Evolutionary conservation across 257 asterid genomes (phyloP).

Genomic region (Capsicum rhomboideum): DNA sequence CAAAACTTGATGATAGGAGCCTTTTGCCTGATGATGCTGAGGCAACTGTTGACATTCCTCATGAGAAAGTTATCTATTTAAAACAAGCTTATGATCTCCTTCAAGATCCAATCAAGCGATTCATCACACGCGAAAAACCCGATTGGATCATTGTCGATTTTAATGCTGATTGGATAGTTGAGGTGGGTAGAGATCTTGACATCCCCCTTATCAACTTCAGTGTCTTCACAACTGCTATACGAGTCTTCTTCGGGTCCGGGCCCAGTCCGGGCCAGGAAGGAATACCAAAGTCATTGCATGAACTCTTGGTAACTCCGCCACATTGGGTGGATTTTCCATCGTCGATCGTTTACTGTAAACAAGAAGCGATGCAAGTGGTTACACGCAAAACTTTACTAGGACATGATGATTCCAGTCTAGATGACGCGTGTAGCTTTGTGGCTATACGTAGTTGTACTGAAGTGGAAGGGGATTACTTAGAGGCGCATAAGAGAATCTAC

Average conservation of each 20-base stretch:
- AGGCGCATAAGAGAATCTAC: too few relatives aligned
- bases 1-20: background rate
- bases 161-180: background rate
- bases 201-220: background rate
- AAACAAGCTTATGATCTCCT: background rate
- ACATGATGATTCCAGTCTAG: background rate
- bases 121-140: background rate
- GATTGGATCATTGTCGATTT: conserved; percentile 4
- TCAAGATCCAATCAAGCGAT: background rate
- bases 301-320: background rate
- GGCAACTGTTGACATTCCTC: conserved; percentile 17
- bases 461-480: background rate
- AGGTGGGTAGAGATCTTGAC: background rate
- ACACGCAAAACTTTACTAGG: background rate
- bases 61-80: background rate
- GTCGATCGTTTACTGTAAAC: background rate
- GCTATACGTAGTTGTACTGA: conserved; percentile 2
- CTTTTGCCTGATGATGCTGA: conserved; percentile 14
- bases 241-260: background rate
- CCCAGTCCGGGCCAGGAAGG: background rate
- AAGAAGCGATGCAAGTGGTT: background rate
- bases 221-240: background rate
- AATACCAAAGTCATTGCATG: too few relatives aligned
- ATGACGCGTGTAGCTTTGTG: background rate
- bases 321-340: conserved; percentile 10